phyloP scores from a whole-genome alignment of 495 filamentous ascomycete species.

The Penicillium tannophilum region DNA sequence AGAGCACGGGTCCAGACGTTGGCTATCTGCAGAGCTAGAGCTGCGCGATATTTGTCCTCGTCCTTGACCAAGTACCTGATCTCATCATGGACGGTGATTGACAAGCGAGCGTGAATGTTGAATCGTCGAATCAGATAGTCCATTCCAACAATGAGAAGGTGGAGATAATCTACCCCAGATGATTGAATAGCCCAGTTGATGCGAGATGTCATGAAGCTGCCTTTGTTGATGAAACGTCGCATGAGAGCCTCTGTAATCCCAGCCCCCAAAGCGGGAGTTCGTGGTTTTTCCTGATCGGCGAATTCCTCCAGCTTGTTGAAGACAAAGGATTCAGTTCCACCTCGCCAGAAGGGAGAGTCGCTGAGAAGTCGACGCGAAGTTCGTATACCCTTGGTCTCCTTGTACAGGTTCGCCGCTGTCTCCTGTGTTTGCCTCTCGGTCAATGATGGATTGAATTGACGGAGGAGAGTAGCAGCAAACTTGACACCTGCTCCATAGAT shows the following conservation, averaged over 20 bases:
- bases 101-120: slow-evolving; percentile 78
- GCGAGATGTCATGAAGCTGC: slow-evolving; percentile 90
- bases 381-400: slow-evolving; percentile 84
- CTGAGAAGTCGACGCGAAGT: slow-evolving; percentile 67
- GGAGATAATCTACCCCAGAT: slow-evolving; percentile 95
- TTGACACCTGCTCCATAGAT: slow-evolving; percentile 96
- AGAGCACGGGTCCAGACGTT: slow-evolving; percentile 97
- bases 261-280: slow-evolving; percentile 91
- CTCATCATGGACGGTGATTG: slow-evolving; percentile 97
- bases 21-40: slow-evolving; percentile 89
- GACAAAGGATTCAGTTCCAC: slow-evolving; percentile 94
- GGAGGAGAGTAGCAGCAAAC: slow-evolving; percentile 85
- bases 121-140: slow-evolving; percentile 89
- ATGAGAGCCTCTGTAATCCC: slow-evolving; percentile 96
- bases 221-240: slow-evolving; percentile 81
- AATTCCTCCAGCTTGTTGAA: slow-evolving; percentile 99
- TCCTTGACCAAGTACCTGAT: slow-evolving; percentile 90
- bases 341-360: slow-evolving; percentile 86
- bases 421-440: slow-evolving; percentile 73
- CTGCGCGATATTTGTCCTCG: slow-evolving; percentile 82
- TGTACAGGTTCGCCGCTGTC: slow-evolving; percentile 79
- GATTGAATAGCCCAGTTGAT: slow-evolving; percentile 99
- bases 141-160: slow-evolving; percentile 92
- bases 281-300: slow-evolving; percentile 87
- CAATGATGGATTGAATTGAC: slow-evolving; percentile 87